A percentile compares a stretch with the other conserved stretches of the same genome.
phyloP scores from a whole-genome alignment of 805 yeast genomes.

The Brettanomyces sp. region DNA sequence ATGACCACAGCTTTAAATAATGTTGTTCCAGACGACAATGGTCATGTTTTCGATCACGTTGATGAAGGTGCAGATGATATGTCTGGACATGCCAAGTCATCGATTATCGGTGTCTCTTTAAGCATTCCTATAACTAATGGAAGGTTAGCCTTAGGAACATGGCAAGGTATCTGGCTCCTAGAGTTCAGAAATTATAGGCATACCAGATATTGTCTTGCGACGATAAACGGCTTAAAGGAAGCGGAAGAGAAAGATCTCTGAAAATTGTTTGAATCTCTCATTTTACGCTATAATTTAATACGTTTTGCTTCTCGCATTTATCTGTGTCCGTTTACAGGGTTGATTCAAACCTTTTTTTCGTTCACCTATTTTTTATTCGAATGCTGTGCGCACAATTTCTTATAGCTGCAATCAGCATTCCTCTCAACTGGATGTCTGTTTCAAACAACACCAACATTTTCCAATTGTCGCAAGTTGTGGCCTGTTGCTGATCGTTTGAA shows the following conservation, averaged over 20 bases:
- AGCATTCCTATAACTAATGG: constrained; percentile 67
- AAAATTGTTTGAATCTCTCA: too few species aligned
- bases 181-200: constrained; percentile 64
- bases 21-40: constrained; percentile 58
- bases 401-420: too few species aligned
- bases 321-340: too few species aligned
- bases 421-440: too few species aligned
- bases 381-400: too few species aligned
- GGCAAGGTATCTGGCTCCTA: constrained; percentile 77
- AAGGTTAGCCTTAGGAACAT: constrained; percentile 60
- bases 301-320: too few species aligned
- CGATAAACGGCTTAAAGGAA: constrained; percentile 52
- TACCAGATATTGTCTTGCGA: constrained; percentile 59
- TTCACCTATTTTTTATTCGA: too few species aligned
- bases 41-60: constrained; percentile 41
- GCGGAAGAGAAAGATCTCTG: not conserved
- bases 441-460: too few species aligned
- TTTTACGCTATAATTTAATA: too few species aligned
- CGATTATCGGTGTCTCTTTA: constrained; percentile 52
- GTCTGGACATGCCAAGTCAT: constrained; percentile 71
- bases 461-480: too few species aligned
- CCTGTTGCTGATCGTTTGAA: too few species aligned
- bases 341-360: too few species aligned
- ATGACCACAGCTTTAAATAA: constrained; percentile 55
- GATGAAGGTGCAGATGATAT: constrained; percentile 81